A percentile compares a stretch with the other conserved stretches of the same genome.
Conservation (phyloP, 257 asterid genomes). For the Lavandula angustifolia region DNA sequence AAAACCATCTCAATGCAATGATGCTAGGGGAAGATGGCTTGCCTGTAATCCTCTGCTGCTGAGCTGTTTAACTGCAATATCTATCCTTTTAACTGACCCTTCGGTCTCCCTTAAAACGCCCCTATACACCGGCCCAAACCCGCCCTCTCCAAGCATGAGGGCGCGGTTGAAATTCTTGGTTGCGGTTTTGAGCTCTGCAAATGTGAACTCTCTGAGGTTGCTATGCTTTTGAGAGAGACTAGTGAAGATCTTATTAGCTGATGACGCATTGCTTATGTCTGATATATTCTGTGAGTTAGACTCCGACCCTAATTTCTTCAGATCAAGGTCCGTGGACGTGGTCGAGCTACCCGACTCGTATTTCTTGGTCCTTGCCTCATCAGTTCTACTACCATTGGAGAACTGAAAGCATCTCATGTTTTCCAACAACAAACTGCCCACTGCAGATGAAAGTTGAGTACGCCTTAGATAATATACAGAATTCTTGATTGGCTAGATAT, state of each 20-base stretch:
- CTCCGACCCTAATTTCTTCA: conserved; percentile 56
- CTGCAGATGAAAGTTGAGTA: conserved; percentile 2
- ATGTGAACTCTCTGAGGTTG: conserved; percentile 59
- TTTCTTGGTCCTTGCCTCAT: conserved; percentile 51
- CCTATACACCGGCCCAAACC: conserved; percentile 79
- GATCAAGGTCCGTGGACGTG: conserved; percentile 54
- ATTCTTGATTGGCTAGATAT: conserved; percentile 9
- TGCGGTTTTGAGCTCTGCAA: conserved; percentile 66
- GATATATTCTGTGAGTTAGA: conserved; percentile 57
- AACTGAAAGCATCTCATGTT: conserved; percentile 68
- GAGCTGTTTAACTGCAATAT: conserved; percentile 89
- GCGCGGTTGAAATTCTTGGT: conserved; percentile 77
- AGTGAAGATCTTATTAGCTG: conserved; percentile 45
- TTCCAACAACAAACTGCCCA: conserved; percentile 18
- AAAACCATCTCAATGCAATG: neutral
- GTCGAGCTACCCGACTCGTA: conserved; percentile 47
- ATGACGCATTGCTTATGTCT: conserved; percentile 66
- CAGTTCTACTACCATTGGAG: conserved; percentile 38
- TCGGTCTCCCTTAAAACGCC: conserved; percentile 50
- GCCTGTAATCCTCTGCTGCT: conserved; percentile 94
- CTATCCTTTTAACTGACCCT: conserved; percentile 45
- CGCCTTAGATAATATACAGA: neutral
- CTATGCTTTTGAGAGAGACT: conserved; percentile 54
- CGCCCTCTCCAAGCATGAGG: conserved; percentile 88
- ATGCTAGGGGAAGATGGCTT: conserved; percentile 28